Percentiles rank a stretch among this genome's conserved stretches.
phyloP scores from a whole-genome alignment of 345 rosid genomes.

The Brassica juncea region DNA sequence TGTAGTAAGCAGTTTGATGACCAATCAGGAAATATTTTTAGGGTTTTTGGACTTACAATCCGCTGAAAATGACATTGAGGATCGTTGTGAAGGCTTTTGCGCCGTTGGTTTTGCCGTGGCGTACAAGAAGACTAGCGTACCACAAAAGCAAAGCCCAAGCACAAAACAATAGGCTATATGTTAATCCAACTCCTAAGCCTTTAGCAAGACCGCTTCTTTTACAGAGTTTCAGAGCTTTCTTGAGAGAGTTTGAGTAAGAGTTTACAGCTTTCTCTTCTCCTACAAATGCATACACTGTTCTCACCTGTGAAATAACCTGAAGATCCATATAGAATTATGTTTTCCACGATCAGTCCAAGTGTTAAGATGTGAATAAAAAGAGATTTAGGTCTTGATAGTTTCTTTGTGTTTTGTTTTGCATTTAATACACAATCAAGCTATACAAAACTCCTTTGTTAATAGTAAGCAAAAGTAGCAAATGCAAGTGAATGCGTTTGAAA shows the following conservation, averaged over 20 bases:
- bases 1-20: constrained; percentile 20
- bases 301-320: constrained; percentile 76
- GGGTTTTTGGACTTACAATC: constrained; percentile 60
- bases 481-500: not conserved
- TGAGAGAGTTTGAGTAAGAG: constrained; percentile 60
- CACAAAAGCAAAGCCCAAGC: constrained; percentile 69
- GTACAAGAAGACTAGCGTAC: constrained; percentile 75
- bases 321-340: not conserved
- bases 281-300: constrained; percentile 74
- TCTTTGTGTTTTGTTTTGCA: not conserved
- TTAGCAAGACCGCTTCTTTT: constrained; percentile 70
- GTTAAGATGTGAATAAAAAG: not conserved
- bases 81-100: constrained; percentile 81
- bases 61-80: constrained; percentile 71
- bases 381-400: not conserved
- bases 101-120: constrained; percentile 64
- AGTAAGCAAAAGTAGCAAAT: not conserved
- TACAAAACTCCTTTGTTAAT: no score
- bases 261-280: constrained; percentile 72
- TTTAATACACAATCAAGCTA: no score
- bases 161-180: constrained; percentile 68
- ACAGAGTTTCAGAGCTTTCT: constrained; percentile 56
- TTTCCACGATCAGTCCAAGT: not conserved
- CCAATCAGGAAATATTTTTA: not conserved
- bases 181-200: constrained; percentile 75